Evolutionary conservation across 352 stramenopile genomes (phyloP), one percentile per base, ranked within the genome.

Genomic region (Phytophthora fragariaefolia): DNA sequence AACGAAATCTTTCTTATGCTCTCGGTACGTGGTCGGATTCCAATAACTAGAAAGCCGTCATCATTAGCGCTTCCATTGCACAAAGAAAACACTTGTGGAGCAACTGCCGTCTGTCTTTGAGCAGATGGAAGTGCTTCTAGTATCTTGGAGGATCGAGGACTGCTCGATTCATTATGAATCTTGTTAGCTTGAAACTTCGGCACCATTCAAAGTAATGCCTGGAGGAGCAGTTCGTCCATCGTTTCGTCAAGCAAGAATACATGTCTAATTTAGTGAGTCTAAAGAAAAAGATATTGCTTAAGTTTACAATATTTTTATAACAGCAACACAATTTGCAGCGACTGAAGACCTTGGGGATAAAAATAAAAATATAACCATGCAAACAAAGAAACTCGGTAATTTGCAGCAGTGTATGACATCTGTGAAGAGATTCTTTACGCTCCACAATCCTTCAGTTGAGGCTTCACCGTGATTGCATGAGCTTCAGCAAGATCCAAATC

Each of bases 1-100:
- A 69, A 66, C 7, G 58, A 59, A 49, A 59, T 17, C 8, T 50
- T 50, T 18, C 12, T n/a, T 17, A 10, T 18, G 20, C 9, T 30
- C 22, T 30, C 1, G 20, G 2, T 18, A 45, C 7, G 36, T 27
- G 12, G 22, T 9, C 22, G n/a, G 22, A 50, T 15, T 17, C n/a
- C 40, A 26, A 17, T 18, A 24, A 13, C 6, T 2, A 30, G 22
- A n/a, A 59, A 34, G 6, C 30, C 47, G 32, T 18, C 23, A 49
- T 23, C 45, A 13, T 10, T 40, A 23, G 30, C 32, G 28, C 45
- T 57, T 18, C 2, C 45, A 48, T 34, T 40, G 36, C 15, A 17
- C 38, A 17, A 32, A 8, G 17, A n/a, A 36, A 9, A 12, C 32
- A 20, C 4, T 17, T n/a, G 22, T 3, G 56, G 56, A 6, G 40